phyloP scores from a whole-genome alignment of 2,329 filamentous ascomycete genomes.

The Fusarium nisikadoi region DNA sequence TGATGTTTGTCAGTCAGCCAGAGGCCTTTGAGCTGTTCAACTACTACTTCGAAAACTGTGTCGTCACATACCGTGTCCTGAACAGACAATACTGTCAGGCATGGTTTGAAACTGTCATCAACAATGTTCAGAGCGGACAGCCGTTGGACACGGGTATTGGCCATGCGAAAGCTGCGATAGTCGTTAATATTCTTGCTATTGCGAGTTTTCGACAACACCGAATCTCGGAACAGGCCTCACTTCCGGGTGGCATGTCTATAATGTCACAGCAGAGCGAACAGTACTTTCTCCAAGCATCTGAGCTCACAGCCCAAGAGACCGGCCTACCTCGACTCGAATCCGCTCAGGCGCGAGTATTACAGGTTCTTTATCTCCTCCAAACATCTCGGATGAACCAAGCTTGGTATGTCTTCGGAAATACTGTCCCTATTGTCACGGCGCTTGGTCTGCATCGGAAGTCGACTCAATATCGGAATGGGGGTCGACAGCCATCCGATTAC shows the following conservation, averaged over 20 bases:
- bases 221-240: constrained; percentile 4
- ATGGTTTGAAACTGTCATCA: constrained; percentile 58
- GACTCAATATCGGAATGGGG: constrained; percentile 30
- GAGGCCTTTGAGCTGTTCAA: constrained; percentile 53
- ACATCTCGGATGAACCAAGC: constrained; percentile 70
- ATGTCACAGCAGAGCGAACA: constrained; percentile 47
- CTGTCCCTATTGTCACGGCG: constrained; percentile 61
- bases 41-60: constrained; percentile 69
- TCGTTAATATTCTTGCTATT: constrained; percentile 60
- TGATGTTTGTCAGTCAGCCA: constrained; percentile 53
- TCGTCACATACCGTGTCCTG: constrained; percentile 68
- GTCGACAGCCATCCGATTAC: constrained; percentile 49
- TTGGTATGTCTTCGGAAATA: constrained; percentile 69
- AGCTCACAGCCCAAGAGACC: constrained; percentile 59
- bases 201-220: constrained; percentile 46
- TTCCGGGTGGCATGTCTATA: neutral
- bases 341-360: constrained; percentile 66
- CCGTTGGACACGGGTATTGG: constrained; percentile 54
- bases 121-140: constrained; percentile 50
- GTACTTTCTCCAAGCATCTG: constrained; percentile 53
- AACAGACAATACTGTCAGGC: constrained; percentile 63
- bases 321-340: constrained; percentile 65
- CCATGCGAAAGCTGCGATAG: constrained; percentile 57
- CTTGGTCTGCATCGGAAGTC: constrained; percentile 51
- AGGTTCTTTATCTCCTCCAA: constrained; percentile 67